A percentile compares a stretch with the other conserved stretches of the same genome.
These are phyloP conservation scores for Buxus sempervirens DNA, from an alignment of 164 flowering plant species.

Conservation along the genomic window DNA sequence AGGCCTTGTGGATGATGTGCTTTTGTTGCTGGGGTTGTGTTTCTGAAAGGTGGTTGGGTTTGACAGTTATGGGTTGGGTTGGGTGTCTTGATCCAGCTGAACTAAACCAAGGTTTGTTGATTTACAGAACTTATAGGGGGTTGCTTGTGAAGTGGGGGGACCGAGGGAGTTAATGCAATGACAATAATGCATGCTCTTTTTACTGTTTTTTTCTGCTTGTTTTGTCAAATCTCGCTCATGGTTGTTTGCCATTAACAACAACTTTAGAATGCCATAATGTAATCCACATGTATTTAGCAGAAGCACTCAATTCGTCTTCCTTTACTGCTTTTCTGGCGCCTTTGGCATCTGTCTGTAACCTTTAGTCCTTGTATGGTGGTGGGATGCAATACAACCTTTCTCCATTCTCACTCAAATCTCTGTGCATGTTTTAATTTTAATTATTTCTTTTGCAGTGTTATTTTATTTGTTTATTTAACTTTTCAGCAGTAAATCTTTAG, in stretches of 20 bases:
- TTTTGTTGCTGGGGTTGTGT: conserved; percentile 1
- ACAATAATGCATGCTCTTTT: not conserved
- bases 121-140: too few relatives aligned
- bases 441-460: not conserved
- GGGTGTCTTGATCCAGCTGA: not conserved
- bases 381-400: not conserved
- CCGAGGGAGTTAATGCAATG: not conserved
- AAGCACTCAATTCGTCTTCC: not conserved
- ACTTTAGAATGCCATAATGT: conserved; percentile 1
- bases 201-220: not conserved
- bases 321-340: not conserved
- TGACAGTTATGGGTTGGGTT: not conserved
- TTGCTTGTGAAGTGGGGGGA: not conserved
- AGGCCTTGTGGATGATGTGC: conserved; percentile 2
- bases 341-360: not conserved
- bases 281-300: not conserved
- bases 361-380: not conserved
- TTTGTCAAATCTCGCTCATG: not conserved
- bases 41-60: not conserved
- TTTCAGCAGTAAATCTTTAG: not conserved
- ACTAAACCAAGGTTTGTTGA: not conserved
- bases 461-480: not conserved
- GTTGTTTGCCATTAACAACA: not conserved
- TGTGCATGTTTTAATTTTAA: not conserved
- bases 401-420: not conserved